Evolutionary conservation across 495 filamentous ascomycete species (phyloP).

Genomic region (Trichocladium antarcticum): DNA sequence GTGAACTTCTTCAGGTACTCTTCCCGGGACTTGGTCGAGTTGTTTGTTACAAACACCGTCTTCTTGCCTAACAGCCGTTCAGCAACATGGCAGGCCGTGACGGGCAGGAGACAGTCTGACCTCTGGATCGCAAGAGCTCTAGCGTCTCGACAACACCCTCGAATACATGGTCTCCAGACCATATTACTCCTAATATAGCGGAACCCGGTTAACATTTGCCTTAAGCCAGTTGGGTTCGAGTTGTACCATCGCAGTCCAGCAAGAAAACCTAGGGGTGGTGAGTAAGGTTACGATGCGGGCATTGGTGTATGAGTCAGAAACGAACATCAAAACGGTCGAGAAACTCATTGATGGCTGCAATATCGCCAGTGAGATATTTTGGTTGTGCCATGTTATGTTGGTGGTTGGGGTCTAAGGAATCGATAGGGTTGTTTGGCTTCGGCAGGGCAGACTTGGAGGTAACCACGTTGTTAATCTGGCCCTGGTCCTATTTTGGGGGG

Average conservation of each 20-base stretch:
- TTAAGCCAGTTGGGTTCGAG: no score
- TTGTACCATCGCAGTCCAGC: slow-evolving; percentile 90
- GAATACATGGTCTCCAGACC: slow-evolving; percentile 87
- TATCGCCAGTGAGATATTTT: slow-evolving; percentile 72
- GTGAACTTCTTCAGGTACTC: slow-evolving; percentile 89
- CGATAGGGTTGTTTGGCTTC: no score
- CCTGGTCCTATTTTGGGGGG: not conserved
- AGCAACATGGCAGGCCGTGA: not conserved
- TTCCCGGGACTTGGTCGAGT: slow-evolving; percentile 88
- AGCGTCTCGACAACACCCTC: slow-evolving; percentile 73
- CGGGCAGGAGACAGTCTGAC: slow-evolving; percentile 33
- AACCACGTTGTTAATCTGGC: not conserved
- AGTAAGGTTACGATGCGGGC: not conserved
- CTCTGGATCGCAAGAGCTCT: slow-evolving; percentile 64
- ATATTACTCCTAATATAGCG: slow-evolving; percentile 64
- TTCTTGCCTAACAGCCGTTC: slow-evolving; percentile 56
- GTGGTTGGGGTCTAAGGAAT: not conserved
- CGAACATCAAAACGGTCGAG: slow-evolving; percentile 84
- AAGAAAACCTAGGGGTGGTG: slow-evolving; percentile 60
- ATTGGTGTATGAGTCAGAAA: slow-evolving; percentile 16
- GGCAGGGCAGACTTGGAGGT: not conserved
- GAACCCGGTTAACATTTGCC: slow-evolving; percentile 10
- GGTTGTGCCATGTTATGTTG: slow-evolving; percentile 33
- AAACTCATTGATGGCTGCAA: slow-evolving; percentile 63
- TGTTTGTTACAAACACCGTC: slow-evolving; percentile 95